A percentile compares a stretch with the other conserved stretches of the same genome.
These are phyloP conservation scores for Cynara cardunculus DNA, from an alignment of 129 eudicot species.

Conservation along the genomic window DNA sequence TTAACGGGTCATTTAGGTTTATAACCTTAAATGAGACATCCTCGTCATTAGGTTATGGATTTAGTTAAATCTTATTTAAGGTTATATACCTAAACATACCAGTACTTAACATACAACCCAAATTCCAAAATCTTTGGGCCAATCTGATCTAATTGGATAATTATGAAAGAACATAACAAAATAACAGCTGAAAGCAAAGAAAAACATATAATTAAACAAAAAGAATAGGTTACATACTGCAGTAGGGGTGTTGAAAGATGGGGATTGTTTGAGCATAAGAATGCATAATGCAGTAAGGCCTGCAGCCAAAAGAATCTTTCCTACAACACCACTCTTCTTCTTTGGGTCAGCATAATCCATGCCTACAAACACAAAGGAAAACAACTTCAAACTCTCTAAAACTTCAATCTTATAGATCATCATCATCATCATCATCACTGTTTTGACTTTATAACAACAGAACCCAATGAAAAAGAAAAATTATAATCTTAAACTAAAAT, in stretches of 20 bases:
- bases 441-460: background rate
- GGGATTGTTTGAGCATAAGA: constrained; percentile 58
- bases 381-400: background rate
- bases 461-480: background rate
- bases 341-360: constrained; percentile 65
- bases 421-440: too few species aligned
- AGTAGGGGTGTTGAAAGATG: constrained; percentile 44
- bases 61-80: background rate
- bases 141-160: background rate
- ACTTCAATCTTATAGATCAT: background rate
- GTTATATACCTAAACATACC: background rate
- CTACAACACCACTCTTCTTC: constrained; percentile 42
- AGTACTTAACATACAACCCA: too few species aligned
- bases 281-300: constrained; percentile 55
- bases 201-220: background rate
- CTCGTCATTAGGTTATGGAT: background rate
- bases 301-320: constrained; percentile 58
- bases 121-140: too few species aligned
- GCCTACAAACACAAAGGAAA: constrained; percentile 29
- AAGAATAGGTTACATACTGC: constrained; percentile 33
- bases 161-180: background rate
- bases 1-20: background rate
- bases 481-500: background rate
- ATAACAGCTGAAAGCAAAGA: background rate
- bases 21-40: background rate